Evolutionary conservation across 139 green algal genomes (phyloP).

Genomic region (Chlorella sp.): DNA sequence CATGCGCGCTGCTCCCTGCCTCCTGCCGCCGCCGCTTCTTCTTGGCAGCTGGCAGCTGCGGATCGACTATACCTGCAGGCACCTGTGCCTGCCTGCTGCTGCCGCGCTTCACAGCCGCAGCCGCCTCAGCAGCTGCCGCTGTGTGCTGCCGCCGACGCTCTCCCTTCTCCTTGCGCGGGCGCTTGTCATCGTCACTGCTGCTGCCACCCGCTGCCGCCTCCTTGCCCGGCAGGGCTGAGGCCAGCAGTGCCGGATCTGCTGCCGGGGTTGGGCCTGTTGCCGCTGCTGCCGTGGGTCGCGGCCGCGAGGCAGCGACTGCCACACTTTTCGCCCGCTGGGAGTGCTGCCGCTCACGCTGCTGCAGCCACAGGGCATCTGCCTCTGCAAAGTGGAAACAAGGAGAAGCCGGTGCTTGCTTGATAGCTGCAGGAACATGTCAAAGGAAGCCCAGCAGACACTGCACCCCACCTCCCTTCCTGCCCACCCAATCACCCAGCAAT

Average conservation of each 20-base stretch:
- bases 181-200: background rate
- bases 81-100: background rate
- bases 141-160: background rate
- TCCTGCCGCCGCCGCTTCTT: background rate
- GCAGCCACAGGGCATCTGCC: background rate
- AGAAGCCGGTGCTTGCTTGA: background rate
- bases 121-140: background rate
- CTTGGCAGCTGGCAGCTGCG: background rate
- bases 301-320: too few species aligned
- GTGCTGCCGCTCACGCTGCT: too few species aligned
- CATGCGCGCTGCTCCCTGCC: background rate
- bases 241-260: too few species aligned
- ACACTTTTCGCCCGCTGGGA: too few species aligned
- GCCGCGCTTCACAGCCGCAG: background rate
- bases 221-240: too few species aligned
- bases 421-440: too few species aligned
- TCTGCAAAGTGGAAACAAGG: background rate
- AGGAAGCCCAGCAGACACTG: background rate
- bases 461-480: background rate
- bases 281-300: too few species aligned
- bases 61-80: background rate
- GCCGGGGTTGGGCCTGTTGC: too few species aligned
- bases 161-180: background rate
- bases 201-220: too few species aligned
- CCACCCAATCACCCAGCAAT: too few species aligned